A percentile compares a stretch with the other conserved stretches of the same genome.
Evolutionary conservation across 2,329 filamentous ascomycete genomes (phyloP).

Genomic region (Aureobasidium sp.): DNA sequence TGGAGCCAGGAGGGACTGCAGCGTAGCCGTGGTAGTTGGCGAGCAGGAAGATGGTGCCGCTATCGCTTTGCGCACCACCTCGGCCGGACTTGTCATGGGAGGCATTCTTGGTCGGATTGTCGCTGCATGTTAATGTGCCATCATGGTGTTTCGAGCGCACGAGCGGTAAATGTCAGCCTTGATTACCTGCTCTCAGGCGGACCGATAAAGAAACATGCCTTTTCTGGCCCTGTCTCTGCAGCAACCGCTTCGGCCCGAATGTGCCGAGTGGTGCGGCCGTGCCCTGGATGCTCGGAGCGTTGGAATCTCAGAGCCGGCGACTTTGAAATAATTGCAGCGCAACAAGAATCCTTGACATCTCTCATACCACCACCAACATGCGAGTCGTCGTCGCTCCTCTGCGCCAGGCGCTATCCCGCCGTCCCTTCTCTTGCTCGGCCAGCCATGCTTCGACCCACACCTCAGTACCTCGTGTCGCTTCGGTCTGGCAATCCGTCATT

Average conservation of each 20-base stretch:
- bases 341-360: neutral
- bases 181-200: neutral
- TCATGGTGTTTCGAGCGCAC: neutral
- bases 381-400: neutral
- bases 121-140: conserved; percentile 2
- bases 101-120: neutral
- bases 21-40: neutral
- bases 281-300: conserved; percentile 9
- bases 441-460: neutral
- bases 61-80: conserved; percentile 5
- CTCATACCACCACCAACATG: neutral
- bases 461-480: conserved; percentile 26
- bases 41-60: neutral
- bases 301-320: neutral
- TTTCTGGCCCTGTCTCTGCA: neutral
- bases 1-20: neutral
- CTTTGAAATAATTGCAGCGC: neutral
- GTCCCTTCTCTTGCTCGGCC: neutral
- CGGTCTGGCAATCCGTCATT: conserved; percentile 29
- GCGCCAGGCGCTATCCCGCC: neutral
- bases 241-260: conserved; percentile 5
- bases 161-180: neutral
- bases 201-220: conserved; percentile 6
- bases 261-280: neutral
- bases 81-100: neutral